Percentiles rank a stretch among this genome's conserved stretches.
These are phyloP conservation scores for Sporisorium exsertum DNA, from an alignment of 1,284 basidiomycete genomes.

Conservation along the genomic window DNA sequence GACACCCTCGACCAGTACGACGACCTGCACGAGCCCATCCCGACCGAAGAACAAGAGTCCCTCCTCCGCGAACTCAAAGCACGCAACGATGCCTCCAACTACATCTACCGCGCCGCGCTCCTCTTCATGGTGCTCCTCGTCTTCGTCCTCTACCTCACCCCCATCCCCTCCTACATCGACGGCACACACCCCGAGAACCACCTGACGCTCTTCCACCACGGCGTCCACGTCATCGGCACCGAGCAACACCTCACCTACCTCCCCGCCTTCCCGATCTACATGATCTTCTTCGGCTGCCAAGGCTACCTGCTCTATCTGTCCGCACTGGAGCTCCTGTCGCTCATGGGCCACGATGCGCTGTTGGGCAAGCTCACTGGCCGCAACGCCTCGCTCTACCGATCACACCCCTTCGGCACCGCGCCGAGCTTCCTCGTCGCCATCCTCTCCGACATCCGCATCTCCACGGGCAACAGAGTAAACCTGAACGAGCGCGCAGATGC, in stretches of 20 bases:
- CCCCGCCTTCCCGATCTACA: constrained; percentile 66
- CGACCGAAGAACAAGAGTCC: constrained; percentile 58
- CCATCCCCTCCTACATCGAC: constrained; percentile 63
- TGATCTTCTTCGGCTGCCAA: constrained; percentile 54
- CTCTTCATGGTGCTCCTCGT: constrained; percentile 56
- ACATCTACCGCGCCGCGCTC: constrained; percentile 57
- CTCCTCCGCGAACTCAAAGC: constrained; percentile 56
- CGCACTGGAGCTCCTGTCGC: constrained; percentile 46
- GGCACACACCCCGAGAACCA: constrained; percentile 67
- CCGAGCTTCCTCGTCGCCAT: constrained; percentile 59
- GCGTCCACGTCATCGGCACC: constrained; percentile 58
- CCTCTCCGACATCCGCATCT: constrained; percentile 59
- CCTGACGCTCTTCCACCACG: constrained; percentile 59
- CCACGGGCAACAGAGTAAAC: constrained; percentile 36
- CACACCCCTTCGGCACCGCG: constrained; percentile 67
- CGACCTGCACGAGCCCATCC: constrained; percentile 47
- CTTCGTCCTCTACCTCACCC: constrained; percentile 60
- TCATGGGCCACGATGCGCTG: constrained; percentile 44
- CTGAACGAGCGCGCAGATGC: constrained; percentile 38
- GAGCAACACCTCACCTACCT: constrained; percentile 66
- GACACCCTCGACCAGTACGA: constrained; percentile 54
- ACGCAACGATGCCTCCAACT: constrained; percentile 61
- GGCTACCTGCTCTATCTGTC: constrained; percentile 53
- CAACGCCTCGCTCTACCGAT: constrained; percentile 52
- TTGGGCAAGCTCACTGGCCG: constrained; percentile 16